phyloP scores from a whole-genome alignment of 352 stramenopile species.

The Phytophthora vignae region DNA sequence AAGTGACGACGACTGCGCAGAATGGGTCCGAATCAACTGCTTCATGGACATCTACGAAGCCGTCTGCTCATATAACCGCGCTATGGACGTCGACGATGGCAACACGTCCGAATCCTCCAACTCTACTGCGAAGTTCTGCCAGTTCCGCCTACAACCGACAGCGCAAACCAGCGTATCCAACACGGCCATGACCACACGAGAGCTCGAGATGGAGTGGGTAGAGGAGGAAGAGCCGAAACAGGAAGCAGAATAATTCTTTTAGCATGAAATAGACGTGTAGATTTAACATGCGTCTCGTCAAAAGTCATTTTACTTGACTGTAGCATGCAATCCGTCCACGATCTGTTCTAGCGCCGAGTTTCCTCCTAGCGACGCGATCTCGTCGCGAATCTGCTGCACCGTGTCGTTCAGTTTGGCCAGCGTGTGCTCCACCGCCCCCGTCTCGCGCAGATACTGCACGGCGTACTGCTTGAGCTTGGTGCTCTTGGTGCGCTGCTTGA shows the following conservation, averaged over 20 bases:
- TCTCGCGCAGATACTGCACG: slow-evolving; percentile 84
- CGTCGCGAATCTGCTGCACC: slow-evolving; percentile 51
- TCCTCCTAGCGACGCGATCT: slow-evolving; percentile 60
- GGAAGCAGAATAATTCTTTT: background rate
- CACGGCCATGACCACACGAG: slow-evolving; percentile 39
- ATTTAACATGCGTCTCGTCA: background rate
- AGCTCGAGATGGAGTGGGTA: slow-evolving; percentile 27
- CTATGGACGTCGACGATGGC: slow-evolving; percentile 9
- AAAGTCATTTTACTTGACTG: slow-evolving; percentile 40
- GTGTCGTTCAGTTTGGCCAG: slow-evolving; percentile 67
- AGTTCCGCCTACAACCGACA: slow-evolving; percentile 43
- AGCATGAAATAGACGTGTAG: background rate
- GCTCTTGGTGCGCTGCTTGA: slow-evolving; percentile 97
- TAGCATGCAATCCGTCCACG: slow-evolving; percentile 58
- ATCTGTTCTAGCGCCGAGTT: slow-evolving; percentile 71
- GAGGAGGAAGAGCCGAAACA: slow-evolving; percentile 26
- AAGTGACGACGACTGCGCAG: slow-evolving; percentile 46
- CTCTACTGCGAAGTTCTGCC: slow-evolving; percentile 31
- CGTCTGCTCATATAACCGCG: slow-evolving; percentile 35
- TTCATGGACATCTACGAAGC: slow-evolving; percentile 75
- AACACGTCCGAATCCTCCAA: background rate
- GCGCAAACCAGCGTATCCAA: slow-evolving; percentile 32
- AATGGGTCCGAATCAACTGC: slow-evolving; percentile 59
- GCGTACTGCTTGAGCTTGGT: slow-evolving; percentile 96
- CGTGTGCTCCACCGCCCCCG: slow-evolving; percentile 61